These are phyloP conservation scores for Fraxinus anomala DNA, from an alignment of 257 asterid species.

Conservation along the genomic window DNA sequence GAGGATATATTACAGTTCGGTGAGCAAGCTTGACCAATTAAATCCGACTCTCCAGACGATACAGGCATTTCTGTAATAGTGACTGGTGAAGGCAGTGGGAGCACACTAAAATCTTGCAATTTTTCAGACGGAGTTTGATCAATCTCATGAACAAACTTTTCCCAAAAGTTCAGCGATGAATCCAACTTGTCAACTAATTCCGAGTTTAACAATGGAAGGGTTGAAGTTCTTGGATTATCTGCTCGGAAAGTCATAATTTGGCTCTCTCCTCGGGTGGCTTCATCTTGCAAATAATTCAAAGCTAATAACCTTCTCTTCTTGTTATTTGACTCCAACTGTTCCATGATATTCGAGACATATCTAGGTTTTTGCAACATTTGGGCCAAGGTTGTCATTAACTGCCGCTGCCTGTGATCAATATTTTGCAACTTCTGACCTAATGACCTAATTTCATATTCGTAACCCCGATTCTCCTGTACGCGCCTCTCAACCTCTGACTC, in stretches of 20 bases:
- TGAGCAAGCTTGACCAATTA: conserved; percentile 41
- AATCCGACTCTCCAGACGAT: conserved; percentile 61
- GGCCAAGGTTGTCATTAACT: conserved; percentile 46
- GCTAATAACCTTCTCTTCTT: conserved; percentile 66
- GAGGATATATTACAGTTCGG: conserved; percentile 42
- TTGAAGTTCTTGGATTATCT: conserved; percentile 32
- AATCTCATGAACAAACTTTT: conserved; percentile 48
- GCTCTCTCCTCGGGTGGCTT: conserved; percentile 37
- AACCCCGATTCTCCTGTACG: conserved; percentile 53
- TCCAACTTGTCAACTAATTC: conserved; percentile 58
- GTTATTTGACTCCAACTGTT: conserved; percentile 41
- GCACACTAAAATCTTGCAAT: conserved; percentile 31
- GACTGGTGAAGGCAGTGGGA: conserved; percentile 34
- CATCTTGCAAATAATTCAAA: conserved; percentile 43
- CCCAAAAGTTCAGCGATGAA: conserved; percentile 63
- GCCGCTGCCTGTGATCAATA: conserved; percentile 63
- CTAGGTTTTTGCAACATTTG: conserved; percentile 55
- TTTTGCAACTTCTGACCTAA: conserved; percentile 54
- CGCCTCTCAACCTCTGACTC: conserved; percentile 57
- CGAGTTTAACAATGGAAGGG: conserved; percentile 41
- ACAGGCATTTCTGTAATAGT: conserved; percentile 37
- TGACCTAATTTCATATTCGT: conserved; percentile 43
- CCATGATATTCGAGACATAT: conserved; percentile 30
- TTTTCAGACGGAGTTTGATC: conserved; percentile 37
- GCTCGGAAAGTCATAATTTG: conserved; percentile 33